phyloP scores from a whole-genome alignment of 805 yeast species.

The Candida quercuum region DNA sequence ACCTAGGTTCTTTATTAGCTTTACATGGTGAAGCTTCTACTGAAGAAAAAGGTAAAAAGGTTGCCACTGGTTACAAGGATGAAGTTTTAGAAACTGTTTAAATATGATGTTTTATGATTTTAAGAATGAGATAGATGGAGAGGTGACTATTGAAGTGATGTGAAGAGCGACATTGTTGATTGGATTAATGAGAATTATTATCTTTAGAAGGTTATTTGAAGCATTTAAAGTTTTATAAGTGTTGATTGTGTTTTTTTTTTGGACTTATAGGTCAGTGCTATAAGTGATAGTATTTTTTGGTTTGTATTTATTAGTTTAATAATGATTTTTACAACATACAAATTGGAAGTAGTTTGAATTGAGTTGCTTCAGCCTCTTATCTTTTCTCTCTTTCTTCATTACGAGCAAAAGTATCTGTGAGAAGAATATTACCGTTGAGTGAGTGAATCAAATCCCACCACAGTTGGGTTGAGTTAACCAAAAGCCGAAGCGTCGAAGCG shows the following conservation, averaged over 20 bases:
- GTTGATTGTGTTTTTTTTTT: neutral
- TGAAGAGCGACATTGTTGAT: neutral
- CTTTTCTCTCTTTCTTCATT: too few species aligned
- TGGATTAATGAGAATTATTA: neutral
- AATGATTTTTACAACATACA: too few species aligned
- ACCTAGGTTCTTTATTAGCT: conserved; percentile 91
- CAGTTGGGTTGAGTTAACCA: too few species aligned
- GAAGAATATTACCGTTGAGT: too few species aligned
- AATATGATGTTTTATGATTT: too few species aligned
- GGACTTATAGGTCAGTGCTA: neutral
- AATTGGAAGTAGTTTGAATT: too few species aligned
- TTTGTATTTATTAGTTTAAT: conserved; percentile 1
- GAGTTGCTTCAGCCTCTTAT: too few species aligned
- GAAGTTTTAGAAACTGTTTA: conserved; percentile 97
- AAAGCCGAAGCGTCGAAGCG: too few species aligned
- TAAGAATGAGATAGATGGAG: too few species aligned
- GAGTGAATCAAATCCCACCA: too few species aligned
- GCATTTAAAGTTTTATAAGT: neutral
- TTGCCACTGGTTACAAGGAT: conserved; percentile 93
- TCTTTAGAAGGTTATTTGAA: neutral
- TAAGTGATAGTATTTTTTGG: too few species aligned
- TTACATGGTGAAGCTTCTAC: conserved; percentile 94
- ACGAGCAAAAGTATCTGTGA: too few species aligned
- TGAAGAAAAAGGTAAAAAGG: conserved; percentile 98
- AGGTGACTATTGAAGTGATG: neutral